Evolutionary conservation across 805 yeast genomes (phyloP), one percentile per base, ranked within the genome.

Genomic region (Pichia cabralensis): DNA sequence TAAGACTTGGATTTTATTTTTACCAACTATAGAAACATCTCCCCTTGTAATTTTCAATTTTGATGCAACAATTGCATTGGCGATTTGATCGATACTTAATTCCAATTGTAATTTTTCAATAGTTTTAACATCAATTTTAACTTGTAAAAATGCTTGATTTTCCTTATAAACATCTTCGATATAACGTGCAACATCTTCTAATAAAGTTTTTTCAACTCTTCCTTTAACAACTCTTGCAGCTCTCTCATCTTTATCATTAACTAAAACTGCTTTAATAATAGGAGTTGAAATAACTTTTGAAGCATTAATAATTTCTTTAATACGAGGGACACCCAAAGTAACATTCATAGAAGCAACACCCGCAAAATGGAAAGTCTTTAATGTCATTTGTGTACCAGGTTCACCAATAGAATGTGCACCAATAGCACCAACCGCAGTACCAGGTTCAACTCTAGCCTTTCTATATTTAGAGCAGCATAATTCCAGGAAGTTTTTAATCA

Each of bases 291-390:
- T 92, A 14, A 76, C 74, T 57, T 92, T 92, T 14, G 96, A 83
- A 3, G 98, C 98, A 57, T 92, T 92, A 57, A 92, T 92, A 57
- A 92, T 92, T 67, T 92, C 98, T 62, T 92, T 92, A 56, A 92
- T 89, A 73, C 98, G 96, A 32, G 98, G 98, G 34, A 92, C 98
- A 74, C 98, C 98, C 47, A 92, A 72, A 0, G 98, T 92, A 45
- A 89, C 95, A 65, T 92, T 92, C 96, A 89, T 92, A 30, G 95
- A 82, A 23, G 98, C 97, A 38, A 92, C 98, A 70, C 98, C 98
- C 51, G 98, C 98, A 70, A 92, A 92, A 69, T 92, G 64, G 61
- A 60, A 60, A 48, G 79, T 73, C 55, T 73, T 73, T 56, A 73
- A 70, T 5, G 98, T 92, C 98, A 92, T 92, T 64, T 92, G 98